These are phyloP conservation scores for Diaporthe vexans DNA, from an alignment of 2,329 filamentous ascomycete species.

Conservation along the genomic window DNA sequence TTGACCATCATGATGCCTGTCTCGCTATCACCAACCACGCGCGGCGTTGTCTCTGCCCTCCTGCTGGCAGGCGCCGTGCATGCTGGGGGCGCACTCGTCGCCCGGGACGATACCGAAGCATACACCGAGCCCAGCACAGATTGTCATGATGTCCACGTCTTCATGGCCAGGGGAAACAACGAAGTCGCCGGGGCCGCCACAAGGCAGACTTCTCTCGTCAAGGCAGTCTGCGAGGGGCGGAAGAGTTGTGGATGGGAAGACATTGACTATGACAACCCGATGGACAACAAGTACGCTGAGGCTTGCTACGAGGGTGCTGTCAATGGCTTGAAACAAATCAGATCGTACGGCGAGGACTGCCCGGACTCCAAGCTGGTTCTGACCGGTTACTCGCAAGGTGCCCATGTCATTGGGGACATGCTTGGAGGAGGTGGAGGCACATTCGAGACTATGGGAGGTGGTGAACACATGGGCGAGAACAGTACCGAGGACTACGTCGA, in stretches of 20 bases:
- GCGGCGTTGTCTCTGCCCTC: slow-evolving; percentile 18
- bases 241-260: slow-evolving; percentile 35
- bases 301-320: slow-evolving; percentile 25
- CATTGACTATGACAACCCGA: slow-evolving; percentile 10
- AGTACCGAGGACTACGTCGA: slow-evolving; percentile 23
- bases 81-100: neutral
- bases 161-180: slow-evolving; percentile 33
- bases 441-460: slow-evolving; percentile 21
- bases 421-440: slow-evolving; percentile 26
- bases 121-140: slow-evolving; percentile 26
- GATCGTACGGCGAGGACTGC: slow-evolving; percentile 22
- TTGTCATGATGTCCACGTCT: slow-evolving; percentile 32
- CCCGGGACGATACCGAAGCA: neutral
- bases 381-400: slow-evolving; percentile 32
- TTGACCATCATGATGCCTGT: slow-evolving; percentile 5
- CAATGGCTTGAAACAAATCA: slow-evolving; percentile 26
- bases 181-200: slow-evolving; percentile 5
- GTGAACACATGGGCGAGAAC: slow-evolving; percentile 23
- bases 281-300: slow-evolving; percentile 19
- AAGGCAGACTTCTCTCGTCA: slow-evolving; percentile 7
- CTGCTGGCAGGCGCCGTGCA: slow-evolving; percentile 6
- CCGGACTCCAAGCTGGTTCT: slow-evolving; percentile 25
- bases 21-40: slow-evolving; percentile 21
- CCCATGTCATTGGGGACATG: slow-evolving; percentile 28
- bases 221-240: slow-evolving; percentile 19